A percentile compares a stretch with the other conserved stretches of the same genome.
phyloP scores from a whole-genome alignment of 371 early-diverging fungal species.

The Mortierella sp. region DNA sequence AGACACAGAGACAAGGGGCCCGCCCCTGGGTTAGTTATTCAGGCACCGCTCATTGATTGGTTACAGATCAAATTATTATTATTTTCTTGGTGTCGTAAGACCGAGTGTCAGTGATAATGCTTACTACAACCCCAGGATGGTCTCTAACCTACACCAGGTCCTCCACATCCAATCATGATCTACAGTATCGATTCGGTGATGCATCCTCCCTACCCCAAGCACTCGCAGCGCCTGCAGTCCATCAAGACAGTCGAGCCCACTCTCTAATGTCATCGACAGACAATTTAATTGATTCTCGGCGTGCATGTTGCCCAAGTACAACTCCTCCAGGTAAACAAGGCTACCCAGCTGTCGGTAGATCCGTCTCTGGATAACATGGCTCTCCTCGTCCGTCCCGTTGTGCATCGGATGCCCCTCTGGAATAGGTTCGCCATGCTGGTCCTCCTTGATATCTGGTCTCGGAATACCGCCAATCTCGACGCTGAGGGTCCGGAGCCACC shows the following conservation, averaged over 20 bases:
- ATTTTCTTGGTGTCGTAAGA: not conserved
- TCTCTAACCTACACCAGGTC: not conserved
- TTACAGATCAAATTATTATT: not conserved
- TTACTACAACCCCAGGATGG: not conserved
- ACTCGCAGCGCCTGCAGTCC: constrained; percentile 1
- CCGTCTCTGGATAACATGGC: not conserved
- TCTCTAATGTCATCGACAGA: constrained; percentile 17
- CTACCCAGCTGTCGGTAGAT: constrained; percentile 13
- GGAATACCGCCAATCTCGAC: constrained; percentile 3
- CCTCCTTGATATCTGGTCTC: not conserved
- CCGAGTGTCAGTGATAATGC: not conserved
- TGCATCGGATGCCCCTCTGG: constrained; percentile 1
- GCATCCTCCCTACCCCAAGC: constrained; percentile 13
- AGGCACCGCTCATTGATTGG: constrained; percentile 3
- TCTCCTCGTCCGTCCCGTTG: constrained; percentile 4
- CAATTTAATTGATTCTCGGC: constrained; percentile 8
- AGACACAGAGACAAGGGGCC: not conserved
- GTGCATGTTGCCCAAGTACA: not conserved
- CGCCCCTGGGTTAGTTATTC: not conserved
- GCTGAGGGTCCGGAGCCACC: constrained; percentile 5
- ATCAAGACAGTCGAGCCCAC: constrained; percentile 16
- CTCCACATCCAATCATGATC: not conserved
- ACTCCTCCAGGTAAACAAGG: not conserved
- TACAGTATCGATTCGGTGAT: not conserved
- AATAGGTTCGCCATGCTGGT: constrained; percentile 3